A percentile compares a stretch with the other conserved stretches of the same genome.
These are phyloP conservation scores for Elaeis oleifera DNA, from an alignment of 202 grass and related monocot species.

Conservation along the genomic window DNA sequence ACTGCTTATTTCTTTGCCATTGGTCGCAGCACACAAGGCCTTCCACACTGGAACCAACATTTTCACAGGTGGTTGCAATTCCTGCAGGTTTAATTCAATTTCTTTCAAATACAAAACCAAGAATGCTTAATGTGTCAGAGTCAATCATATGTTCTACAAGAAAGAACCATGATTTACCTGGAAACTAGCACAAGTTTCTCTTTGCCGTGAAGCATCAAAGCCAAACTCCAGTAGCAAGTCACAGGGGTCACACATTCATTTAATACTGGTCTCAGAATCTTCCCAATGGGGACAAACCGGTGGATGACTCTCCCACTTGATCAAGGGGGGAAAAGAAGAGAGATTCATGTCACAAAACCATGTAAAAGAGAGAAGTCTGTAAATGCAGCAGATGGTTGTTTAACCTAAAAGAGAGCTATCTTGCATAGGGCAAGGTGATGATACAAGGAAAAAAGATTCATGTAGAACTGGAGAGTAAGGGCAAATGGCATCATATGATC, in stretches of 20 bases:
- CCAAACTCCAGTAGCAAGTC: conserved; percentile 66
- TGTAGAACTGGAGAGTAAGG: conserved; percentile 5
- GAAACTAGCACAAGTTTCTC: conserved; percentile 40
- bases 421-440: no score
- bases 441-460: not conserved
- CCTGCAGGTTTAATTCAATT: conserved; percentile 32
- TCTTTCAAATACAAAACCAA: not conserved
- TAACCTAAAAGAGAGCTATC: no score
- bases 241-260: conserved; percentile 64
- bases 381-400: no score
- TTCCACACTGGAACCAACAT: conserved; percentile 70
- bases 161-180: conserved; percentile 21
- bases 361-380: no score
- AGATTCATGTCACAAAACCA: no score
- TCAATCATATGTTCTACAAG: no score
- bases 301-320: conserved; percentile 39
- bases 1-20: conserved; percentile 17
- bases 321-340: no score
- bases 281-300: conserved; percentile 48
- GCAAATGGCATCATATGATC: not conserved
- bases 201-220: conserved; percentile 41
- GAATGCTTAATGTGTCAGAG: no score
- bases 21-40: conserved; percentile 32
- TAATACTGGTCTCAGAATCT: conserved; percentile 47
- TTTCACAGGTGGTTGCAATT: conserved; percentile 41